phyloP scores from a whole-genome alignment of 2,329 filamentous ascomycete species.

The Diaporthe aspalathi region DNA sequence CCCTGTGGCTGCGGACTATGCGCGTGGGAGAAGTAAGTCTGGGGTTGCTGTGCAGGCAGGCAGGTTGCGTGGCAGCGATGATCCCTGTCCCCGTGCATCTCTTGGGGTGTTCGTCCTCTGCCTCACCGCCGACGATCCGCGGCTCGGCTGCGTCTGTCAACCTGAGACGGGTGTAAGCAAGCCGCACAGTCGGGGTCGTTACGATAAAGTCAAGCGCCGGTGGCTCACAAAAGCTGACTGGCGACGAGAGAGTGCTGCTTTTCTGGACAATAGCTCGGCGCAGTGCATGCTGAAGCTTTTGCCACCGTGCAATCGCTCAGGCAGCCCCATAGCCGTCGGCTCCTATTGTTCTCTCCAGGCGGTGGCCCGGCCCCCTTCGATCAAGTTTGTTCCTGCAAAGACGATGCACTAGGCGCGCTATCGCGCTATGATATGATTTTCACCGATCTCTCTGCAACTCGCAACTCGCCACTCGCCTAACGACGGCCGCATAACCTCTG shows the following conservation, averaged over 20 bases:
- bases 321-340: too few species aligned
- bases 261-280: not conserved
- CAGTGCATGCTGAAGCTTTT: not conserved
- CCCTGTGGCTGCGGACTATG: slow-evolving; percentile 27
- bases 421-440: not conserved
- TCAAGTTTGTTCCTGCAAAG: not conserved
- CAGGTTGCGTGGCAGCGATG: slow-evolving; percentile 3
- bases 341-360: not conserved
- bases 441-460: not conserved
- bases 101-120: not conserved
- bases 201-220: not conserved
- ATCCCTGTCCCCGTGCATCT: not conserved
- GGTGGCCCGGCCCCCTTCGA: not conserved
- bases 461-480: slow-evolving; percentile 20
- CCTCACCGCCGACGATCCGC: slow-evolving; percentile 22
- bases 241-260: not conserved
- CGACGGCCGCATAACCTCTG: not conserved
- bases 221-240: not conserved
- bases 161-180: slow-evolving; percentile 6
- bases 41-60: not conserved
- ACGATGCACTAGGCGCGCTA: slow-evolving; percentile 6
- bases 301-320: not conserved
- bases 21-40: slow-evolving; percentile 8
- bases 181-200: not conserved
- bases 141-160: slow-evolving; percentile 16